Base-by-base conservation (phyloP, 257 asterid species). In the Plantago major region DNA sequence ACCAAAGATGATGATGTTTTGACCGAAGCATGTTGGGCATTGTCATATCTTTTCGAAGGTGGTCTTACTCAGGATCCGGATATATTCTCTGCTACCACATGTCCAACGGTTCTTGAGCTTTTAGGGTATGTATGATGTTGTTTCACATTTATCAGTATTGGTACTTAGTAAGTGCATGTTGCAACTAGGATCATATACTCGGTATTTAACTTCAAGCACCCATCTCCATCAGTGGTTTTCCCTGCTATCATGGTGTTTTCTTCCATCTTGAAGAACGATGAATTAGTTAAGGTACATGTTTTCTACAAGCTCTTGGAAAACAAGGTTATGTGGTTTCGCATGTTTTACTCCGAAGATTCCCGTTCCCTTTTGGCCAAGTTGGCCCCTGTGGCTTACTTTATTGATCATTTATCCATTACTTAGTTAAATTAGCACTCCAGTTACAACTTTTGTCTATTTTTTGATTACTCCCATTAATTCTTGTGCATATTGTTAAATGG, bases 11-110 rank as follows among this genome's bases (percentile, higher is more conserved):
- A 46, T 47, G 42, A 0, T 16, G 58, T 66, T 42, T 40, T 66
- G 48, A 30, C 22, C 9, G 64, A 66, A 66, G 47, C 64, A 15
- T 56, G 70, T 37, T 66, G 70, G 64, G 64, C 42, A 45, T 28
- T 66, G 58, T 12, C 12, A 7, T 42, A 43, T 44, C 55, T 65
- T 44, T 45, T 30, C 6, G 17, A 0, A 2, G 58, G 55, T 28
- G 30, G 16, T 44, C 26, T 47, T 30, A n/a, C 45, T 33, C 42
- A 54, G 14, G 14, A 54, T 15, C 42, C 17, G 7, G 59, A 54
- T 13, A 14, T 54, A 10, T 30, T 54, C 28, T 11, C 22, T n/a
- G 10, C n/a, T 26, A 0, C 16, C 2, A 30, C 56, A 26, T 53
- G 43, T 19, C 15, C 28, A 8, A 44, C 13, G 69, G n/a, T 54